Base-by-base conservation (phyloP, 2,329 filamentous ascomycete species). In the Colletotrichum sp. region DNA sequence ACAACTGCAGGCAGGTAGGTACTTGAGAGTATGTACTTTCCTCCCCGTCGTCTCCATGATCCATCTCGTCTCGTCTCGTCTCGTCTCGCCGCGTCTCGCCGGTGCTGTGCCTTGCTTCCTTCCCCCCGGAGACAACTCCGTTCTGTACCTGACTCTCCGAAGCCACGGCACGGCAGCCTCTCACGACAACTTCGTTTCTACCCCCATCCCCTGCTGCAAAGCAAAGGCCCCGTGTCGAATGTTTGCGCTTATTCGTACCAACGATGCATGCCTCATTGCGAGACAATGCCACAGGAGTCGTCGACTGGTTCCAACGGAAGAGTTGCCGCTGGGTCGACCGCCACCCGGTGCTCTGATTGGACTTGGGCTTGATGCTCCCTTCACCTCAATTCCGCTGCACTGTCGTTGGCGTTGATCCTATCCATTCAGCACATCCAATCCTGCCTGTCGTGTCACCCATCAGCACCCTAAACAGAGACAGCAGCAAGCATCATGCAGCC, bases 41-140 rank as follows among this genome's bases (percentile, higher is more conserved):
- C 44, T 52, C 44, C n/a, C 44, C 44, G 6, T 52, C n/a, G 44
- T 52, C 44, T 52, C 44, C 6, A 52, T 52, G 39, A 16, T 63
- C 18, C 26, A 62, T 52, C 44, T 52, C 44, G 36, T 18, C 44
- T 21, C 44, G 44, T 52, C 44, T 52, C 28, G 36, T 18, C 44
- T 21, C 44, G 44, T 52, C 44, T 52, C 28, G 30, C 28, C 59
- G 28, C n/a, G 59, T 63, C 28, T n/a, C 57, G 12, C 10, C n/a
- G 44, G 44, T 52, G n/a, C n/a, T 52, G 44, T 68, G 18, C 64
- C 28, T 55, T n/a, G 15, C 39, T 39, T 18, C 9, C 18, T 73
- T 18, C 55, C 64, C 18, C 44, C 60, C 72, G 72, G 72, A 74
- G 67, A 75, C 62, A 65, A 75, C 68, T 75, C 72, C 72, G 60